Evolutionary conservation across 768 basidiomycete species (phyloP), one percentile per base, ranked within the genome.

Genomic region (Xerocomellus intermedius): DNA sequence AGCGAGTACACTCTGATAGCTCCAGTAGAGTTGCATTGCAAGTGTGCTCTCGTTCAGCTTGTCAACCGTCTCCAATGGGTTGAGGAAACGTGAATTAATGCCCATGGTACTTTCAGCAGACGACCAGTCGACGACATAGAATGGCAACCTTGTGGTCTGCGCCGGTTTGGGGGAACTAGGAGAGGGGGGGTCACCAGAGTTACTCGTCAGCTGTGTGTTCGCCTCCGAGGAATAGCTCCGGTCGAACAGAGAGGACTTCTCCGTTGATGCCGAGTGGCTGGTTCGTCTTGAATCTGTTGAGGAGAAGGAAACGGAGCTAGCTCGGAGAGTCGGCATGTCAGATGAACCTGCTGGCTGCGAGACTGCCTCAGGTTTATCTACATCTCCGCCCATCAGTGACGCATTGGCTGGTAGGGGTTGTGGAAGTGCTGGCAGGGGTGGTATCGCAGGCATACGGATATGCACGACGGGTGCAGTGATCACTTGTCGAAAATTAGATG

Each of bases 391-490:
- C 38, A 66, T 28, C 2, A 69, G 45, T 21, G 63, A 43, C 17
- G 64, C 55, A 46, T 55, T 70, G 24, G 63, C 68, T 32, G 68
- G 70, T 53, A 64, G 63, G 35, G 56, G 59, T 42, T 56, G 70
- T 22, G 54, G 75, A 57, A 62, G 71, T 24, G 85, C 81, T 50
- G 77, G 83, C 30, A 82, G 63, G n/a, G 85, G 85, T 14, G 86
- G 80, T 22, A 88, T 72, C 13, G 85, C 81, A 24, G 88, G 88
- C 81, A 88, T 86, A 37, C 84, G 82, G 56, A 86, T 85, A 56
- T 78, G 78, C 26, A 86, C 65, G 35, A 83, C 75, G 37, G 86
- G 86, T 4, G 84, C 82, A 38, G 82, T 68, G 5, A 77, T 75
- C 28, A 86, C 84, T 54, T 84, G 85, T 43, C 83, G 75, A 66